Percentiles rank a stretch among this genome's conserved stretches.
These are phyloP conservation scores for Neofusicoccum kwambonambiense DNA, from an alignment of 2,329 filamentous ascomycete species.

Conservation along the genomic window DNA sequence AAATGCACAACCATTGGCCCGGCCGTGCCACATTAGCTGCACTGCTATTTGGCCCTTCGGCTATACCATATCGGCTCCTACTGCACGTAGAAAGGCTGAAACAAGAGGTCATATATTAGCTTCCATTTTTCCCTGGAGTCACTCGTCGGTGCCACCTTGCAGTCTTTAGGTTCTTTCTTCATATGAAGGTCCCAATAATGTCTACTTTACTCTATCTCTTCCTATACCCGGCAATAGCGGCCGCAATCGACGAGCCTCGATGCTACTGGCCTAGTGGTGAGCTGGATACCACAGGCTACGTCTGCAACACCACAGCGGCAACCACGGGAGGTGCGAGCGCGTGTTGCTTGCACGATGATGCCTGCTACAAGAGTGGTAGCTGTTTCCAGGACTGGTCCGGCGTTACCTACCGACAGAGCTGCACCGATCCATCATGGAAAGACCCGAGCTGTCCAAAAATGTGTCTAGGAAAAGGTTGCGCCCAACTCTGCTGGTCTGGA, in stretches of 20 bases:
- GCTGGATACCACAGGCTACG: constrained; percentile 3
- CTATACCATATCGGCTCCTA: no score
- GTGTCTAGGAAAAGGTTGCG: constrained; percentile 2
- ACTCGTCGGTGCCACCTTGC: no score
- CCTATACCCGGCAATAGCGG: background rate
- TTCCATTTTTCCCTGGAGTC: no score
- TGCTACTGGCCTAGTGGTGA: constrained; percentile 9
- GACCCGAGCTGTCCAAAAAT: background rate
- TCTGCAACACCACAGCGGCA: constrained; percentile 16
- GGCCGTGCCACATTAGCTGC: no score
- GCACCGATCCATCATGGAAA: constrained; percentile 2
- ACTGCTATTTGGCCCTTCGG: no score
- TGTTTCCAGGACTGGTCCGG: constrained; percentile 18
- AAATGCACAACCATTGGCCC: no score
- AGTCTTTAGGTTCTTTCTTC: no score
- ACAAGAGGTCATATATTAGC: no score
- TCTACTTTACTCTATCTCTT: background rate
- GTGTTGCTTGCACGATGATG: constrained; percentile 11
- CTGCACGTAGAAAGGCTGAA: no score
- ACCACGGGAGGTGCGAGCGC: background rate
- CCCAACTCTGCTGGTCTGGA: background rate
- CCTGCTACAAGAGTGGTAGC: constrained; percentile 11
- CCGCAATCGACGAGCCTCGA: background rate
- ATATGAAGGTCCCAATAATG: background rate
- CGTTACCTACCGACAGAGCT: constrained; percentile 11